phyloP scores from a whole-genome alignment of 2,329 filamentous ascomycete genomes.

The Ophiocordyceps unilateralis region DNA sequence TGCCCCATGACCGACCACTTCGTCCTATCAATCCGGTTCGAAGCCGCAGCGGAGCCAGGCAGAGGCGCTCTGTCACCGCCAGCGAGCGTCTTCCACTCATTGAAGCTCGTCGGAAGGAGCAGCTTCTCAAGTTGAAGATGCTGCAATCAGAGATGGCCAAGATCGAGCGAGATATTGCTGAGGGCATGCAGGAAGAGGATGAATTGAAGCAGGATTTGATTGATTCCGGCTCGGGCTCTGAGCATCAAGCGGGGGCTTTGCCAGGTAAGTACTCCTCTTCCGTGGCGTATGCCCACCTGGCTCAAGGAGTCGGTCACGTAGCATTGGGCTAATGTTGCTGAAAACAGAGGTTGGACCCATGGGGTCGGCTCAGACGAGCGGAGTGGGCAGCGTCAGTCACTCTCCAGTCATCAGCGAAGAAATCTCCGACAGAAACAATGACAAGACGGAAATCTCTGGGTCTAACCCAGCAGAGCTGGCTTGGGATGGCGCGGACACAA shows the following conservation, averaged over 20 bases:
- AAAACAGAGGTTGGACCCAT: background rate
- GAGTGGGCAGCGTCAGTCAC: background rate
- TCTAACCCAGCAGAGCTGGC: background rate
- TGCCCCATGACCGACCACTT: background rate
- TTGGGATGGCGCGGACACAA: background rate
- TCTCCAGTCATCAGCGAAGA: background rate
- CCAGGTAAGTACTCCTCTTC: slow-evolving; percentile 3
- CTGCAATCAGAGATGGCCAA: slow-evolving; percentile 28
- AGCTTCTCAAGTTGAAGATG: slow-evolving; percentile 27
- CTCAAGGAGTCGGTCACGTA: background rate
- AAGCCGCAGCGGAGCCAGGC: slow-evolving; percentile 3
- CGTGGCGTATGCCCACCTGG: background rate
- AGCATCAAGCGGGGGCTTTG: background rate
- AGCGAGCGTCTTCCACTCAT: slow-evolving; percentile 19
- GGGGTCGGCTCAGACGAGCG: background rate
- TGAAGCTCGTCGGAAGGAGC: slow-evolving; percentile 16
- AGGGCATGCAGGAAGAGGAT: slow-evolving; percentile 17
- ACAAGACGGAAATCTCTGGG: background rate
- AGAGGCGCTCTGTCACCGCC: slow-evolving; percentile 15
- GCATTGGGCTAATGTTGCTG: background rate
- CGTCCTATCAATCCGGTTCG: no score
- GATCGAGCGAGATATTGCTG: slow-evolving; percentile 29
- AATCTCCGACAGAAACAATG: background rate
- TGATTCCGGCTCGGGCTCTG: slow-evolving; percentile 6
- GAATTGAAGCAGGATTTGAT: slow-evolving; percentile 13